Conservation (phyloP, 2,329 filamentous ascomycete species). For the Chrysoporthe cubensis region DNA sequence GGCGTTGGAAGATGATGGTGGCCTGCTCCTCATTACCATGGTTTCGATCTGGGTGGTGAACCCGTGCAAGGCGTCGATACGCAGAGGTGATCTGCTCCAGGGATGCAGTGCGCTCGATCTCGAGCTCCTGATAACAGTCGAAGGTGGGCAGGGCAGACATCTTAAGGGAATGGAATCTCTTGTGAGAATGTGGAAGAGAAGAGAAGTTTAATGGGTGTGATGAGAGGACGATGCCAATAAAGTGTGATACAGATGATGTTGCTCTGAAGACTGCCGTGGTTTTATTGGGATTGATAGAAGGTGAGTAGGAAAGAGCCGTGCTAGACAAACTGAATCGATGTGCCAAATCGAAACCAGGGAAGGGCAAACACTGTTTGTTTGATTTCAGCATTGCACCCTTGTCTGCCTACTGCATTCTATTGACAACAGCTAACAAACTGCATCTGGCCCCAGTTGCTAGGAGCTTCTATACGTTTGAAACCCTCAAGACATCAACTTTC, state of each 20-base stretch:
- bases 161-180: background rate
- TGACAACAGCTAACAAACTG: background rate
- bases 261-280: background rate
- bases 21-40: slow-evolving; percentile 30
- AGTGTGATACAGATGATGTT: background rate
- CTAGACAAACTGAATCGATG: background rate
- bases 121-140: slow-evolving; percentile 35
- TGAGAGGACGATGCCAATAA: background rate
- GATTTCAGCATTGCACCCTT: background rate
- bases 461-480: background rate
- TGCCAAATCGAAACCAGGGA: background rate
- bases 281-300: no score
- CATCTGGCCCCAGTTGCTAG: background rate
- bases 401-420: background rate
- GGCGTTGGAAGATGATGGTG: slow-evolving; percentile 34
- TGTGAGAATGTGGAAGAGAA: background rate
- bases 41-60: slow-evolving; percentile 37
- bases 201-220: background rate
- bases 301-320: background rate
- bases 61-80: slow-evolving; percentile 33
- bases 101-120: slow-evolving; percentile 32
- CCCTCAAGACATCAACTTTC: background rate
- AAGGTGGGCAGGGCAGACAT: slow-evolving; percentile 22
- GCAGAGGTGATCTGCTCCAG: slow-evolving; percentile 32
- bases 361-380: background rate